These are phyloP conservation scores for Thymus quinquecostatus DNA, from an alignment of 257 asterid genomes.

Conservation along the genomic window DNA sequence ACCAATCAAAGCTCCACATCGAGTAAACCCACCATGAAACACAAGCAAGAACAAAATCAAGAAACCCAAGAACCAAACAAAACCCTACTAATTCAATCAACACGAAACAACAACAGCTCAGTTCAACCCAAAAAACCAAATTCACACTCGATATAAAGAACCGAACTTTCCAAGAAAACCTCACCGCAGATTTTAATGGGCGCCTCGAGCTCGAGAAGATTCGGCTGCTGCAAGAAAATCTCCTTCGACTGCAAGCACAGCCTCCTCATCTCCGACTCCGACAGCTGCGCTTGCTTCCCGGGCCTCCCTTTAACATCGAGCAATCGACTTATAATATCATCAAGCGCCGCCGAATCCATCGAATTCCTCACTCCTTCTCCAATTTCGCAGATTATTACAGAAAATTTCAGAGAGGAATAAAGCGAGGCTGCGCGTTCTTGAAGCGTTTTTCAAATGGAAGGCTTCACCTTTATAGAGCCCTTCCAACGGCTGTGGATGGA, in stretches of 20 bases:
- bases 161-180: background rate
- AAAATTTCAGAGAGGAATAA: conserved; percentile 21
- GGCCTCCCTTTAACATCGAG: conserved; percentile 78
- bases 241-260: conserved; percentile 74
- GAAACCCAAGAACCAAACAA: conserved; percentile 5
- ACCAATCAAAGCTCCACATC: background rate
- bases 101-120: background rate
- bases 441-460: conserved; percentile 24
- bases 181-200: conserved; percentile 93
- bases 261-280: conserved; percentile 78
- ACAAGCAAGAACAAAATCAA: background rate
- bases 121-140: conserved; percentile 8
- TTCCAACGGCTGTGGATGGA: background rate
- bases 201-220: conserved; percentile 93
- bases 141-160: background rate
- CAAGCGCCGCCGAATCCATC: conserved; percentile 67
- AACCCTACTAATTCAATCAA: background rate
- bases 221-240: conserved; percentile 77
- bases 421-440: conserved; percentile 32
- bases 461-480: background rate
- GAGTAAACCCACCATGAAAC: conserved; percentile 31
- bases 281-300: conserved; percentile 87
- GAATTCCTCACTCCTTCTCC: conserved; percentile 1
- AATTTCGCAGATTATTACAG: background rate
- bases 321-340: conserved; percentile 70